phyloP scores from a whole-genome alignment of 139 green algal genomes.

The Closterium sp. region DNA sequence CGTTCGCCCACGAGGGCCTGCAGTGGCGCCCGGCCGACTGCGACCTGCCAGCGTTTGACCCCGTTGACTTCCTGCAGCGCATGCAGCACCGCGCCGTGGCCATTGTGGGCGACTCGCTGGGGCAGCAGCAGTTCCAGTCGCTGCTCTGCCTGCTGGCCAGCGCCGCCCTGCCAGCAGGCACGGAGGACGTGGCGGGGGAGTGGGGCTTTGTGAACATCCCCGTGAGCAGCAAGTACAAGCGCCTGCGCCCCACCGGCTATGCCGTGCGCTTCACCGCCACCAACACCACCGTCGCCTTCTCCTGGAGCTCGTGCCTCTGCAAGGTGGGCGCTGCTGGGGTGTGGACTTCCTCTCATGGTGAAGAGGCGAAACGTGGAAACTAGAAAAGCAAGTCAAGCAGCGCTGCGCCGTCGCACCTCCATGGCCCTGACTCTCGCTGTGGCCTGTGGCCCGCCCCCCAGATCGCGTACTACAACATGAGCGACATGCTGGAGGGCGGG shows the following conservation, averaged over 20 bases:
- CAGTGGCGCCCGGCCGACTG: conserved; percentile 12
- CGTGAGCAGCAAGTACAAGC: neutral
- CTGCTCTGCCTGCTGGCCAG: neutral
- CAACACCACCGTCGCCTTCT: neutral
- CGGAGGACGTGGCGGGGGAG: neutral
- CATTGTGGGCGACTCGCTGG: conserved; percentile 7
- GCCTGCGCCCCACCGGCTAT: neutral
- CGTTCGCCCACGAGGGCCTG: conserved; percentile 22
- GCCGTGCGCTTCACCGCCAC: neutral
- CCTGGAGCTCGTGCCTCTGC: neutral
- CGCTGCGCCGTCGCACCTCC: no score
- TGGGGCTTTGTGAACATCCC: neutral
- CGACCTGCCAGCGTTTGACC: conserved; percentile 26
- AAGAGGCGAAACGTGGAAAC: no score
- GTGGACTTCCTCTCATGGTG: no score
- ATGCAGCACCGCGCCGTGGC: neutral
- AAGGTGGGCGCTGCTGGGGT: neutral
- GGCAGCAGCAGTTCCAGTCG: conserved; percentile 35
- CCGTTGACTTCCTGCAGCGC: conserved; percentile 14
- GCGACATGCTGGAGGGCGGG: neutral
- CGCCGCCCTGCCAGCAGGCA: neutral
- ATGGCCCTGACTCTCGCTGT: no score
- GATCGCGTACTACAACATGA: conserved; percentile 3
- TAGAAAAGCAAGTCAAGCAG: no score
- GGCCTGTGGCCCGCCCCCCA: no score